These are phyloP conservation scores for Sherardia arvensis DNA, from an alignment of 257 asterid species.

Conservation along the genomic window DNA sequence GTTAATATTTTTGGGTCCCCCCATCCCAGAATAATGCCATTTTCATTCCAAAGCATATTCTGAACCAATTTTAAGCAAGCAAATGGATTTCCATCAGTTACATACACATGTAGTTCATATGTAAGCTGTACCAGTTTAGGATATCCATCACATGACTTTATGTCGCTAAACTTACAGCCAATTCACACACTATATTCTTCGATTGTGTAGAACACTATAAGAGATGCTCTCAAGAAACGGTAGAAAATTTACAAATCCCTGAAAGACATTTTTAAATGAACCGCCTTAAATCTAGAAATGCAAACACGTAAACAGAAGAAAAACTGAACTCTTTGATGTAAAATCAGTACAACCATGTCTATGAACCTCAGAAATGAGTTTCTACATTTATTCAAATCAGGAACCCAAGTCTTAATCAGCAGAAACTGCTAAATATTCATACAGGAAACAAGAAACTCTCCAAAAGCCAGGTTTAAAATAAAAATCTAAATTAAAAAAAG, in stretches of 20 bases:
- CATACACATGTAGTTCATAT: no score
- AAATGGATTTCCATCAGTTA: background rate
- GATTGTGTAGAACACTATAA: no score
- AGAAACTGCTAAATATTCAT: background rate
- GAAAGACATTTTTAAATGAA: no score
- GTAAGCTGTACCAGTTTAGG: background rate
- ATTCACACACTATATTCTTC: background rate
- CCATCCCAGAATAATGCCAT: background rate
- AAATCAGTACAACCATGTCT: background rate
- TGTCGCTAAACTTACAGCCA: background rate
- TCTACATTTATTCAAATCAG: background rate
- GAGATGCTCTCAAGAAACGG: no score
- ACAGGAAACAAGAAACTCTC: background rate
- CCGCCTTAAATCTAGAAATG: background rate
- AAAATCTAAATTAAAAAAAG: background rate
- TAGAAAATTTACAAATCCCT: no score
- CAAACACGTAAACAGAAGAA: background rate
- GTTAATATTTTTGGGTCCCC: constrained; percentile 2
- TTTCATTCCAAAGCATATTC: constrained; percentile 2
- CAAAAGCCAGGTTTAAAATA: background rate
- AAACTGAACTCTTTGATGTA: no score
- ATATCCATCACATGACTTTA: background rate
- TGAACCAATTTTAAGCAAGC: background rate
- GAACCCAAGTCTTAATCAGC: background rate
- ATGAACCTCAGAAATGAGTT: constrained; percentile 1